Base-by-base conservation (phyloP, 164 flowering plant species). In the Nymphaea thermarum region DNA sequence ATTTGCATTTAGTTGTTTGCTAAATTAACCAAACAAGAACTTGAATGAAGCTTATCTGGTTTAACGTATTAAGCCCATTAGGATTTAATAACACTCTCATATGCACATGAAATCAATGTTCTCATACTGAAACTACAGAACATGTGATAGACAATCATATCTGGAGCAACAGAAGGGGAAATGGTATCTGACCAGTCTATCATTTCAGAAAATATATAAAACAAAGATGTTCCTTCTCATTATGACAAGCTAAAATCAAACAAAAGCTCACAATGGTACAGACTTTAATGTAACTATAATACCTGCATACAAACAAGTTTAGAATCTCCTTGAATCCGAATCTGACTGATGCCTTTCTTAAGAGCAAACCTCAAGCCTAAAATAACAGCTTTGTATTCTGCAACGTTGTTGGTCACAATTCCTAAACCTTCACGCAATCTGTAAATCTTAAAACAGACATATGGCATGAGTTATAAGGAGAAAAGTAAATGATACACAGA, bases 291-390 rank as follows among this genome's bases (percentile, higher is more conserved):
- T 25, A 25, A 25, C 36, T 25, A 25, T 5, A 15, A 8, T 62
- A 92, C 98, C 98, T 89, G 98, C 86, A 82, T 80, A 65, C 86
- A 84, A 25, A 90, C 86, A 44, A 93, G 95, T 78, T 86, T 87
- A 72, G 96, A 90, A 75, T 93, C 98, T 11, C 98, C 98, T 77
- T 73, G 81, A 65, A 83, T 87, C 42, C 67, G 82, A 70, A 93
- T 80, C 53, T 71, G 73, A 42, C 79, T 82, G 78, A 80, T 87
- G 17, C 98, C 98, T 74, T 82, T 83, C 64, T 75, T 59, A 60
- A 90, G 81, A 63, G 98, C 98, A 80, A 75, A 75, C 77, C 72
- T 87, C 80, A 93, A 42, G 53, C 96, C 98, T 62, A 93, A 79
- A 74, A 88, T 80, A 62, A 87, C 41, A 18, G 84, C 93, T 59